Base-by-base conservation (phyloP, 1,284 basidiomycete genomes). In the Jaminaea rosea region DNA sequence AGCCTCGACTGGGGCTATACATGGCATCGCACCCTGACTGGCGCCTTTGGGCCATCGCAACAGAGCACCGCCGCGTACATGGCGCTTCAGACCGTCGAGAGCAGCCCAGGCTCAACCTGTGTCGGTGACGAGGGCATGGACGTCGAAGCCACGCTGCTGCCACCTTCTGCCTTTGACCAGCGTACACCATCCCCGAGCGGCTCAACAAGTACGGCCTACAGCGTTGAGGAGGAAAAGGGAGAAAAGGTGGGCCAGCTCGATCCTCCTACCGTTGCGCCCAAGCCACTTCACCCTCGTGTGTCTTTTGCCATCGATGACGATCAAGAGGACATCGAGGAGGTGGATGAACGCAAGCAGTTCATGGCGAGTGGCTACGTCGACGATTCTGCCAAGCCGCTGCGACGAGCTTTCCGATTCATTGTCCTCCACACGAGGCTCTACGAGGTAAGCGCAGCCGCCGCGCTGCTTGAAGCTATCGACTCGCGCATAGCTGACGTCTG, bases 1-100 rank as follows among this genome's bases (percentile, higher is more conserved):
- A 55, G 47, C 9, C 50, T 58, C 48, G 48, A 53, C 32, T 50
- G 67, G 21, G 69, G 67, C 24, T 73, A 73, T 54, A 56, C 50
- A 42, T 58, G 60, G 24, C 56, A 55, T 31, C 65, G 71, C 5
- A 41, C 69, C 26, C 46, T 70, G 28, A 60, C 47, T n/a, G 53
- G 58, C 26, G 55, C 63, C 24, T 58, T 68, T 41, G 57, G 58
- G n/a, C 57, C 47, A 9, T 47, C 50, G 21, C 24, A 17, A 17
- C 49, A 24, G 10, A 39, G 15, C 29, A 15, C 29, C 8, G 29
- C 29, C 15, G 42, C 27, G 8, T 54, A 54, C 49, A 50, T 54
- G 46, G 42, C 39, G 10, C 34, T 54, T 13, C 8, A 37, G 5
- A 51, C 47, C n/a, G n/a, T n/a, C n/a, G n/a, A n/a, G n/a, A n/a